These are phyloP conservation scores for Dendrobium chrysotoxum DNA, from an alignment of 106 monocot species.

Conservation along the genomic window DNA sequence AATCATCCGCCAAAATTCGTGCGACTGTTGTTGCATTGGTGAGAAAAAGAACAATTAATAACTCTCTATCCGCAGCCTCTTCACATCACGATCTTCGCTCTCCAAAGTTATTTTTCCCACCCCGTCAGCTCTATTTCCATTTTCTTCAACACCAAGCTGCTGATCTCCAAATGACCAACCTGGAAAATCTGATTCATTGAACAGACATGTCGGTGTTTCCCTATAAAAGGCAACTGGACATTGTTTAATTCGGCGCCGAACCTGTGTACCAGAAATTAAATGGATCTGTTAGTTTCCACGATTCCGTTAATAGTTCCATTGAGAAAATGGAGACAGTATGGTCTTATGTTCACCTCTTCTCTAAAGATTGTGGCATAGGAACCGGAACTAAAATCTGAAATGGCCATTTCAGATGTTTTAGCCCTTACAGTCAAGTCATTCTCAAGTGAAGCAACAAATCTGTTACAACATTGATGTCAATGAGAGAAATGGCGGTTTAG, in stretches of 20 bases:
- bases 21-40: too few relatives aligned
- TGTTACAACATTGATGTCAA: slow-evolving; percentile 13
- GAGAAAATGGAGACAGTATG: neutral
- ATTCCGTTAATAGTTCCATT: neutral
- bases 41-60: too few relatives aligned
- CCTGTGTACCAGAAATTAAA: slow-evolving; percentile 32
- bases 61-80: slow-evolving; percentile 28
- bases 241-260: slow-evolving; percentile 70
- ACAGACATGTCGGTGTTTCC: slow-evolving; percentile 50
- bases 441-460: slow-evolving; percentile 83
- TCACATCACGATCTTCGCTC: slow-evolving; percentile 5
- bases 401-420: slow-evolving; percentile 73
- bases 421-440: slow-evolving; percentile 81
- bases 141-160: neutral
- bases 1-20: too few relatives aligned
- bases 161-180: slow-evolving; percentile 68
- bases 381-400: slow-evolving; percentile 83
- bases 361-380: slow-evolving; percentile 82
- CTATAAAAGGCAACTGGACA: slow-evolving; percentile 86
- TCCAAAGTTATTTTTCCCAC: too few relatives aligned
- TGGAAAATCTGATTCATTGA: slow-evolving; percentile 65
- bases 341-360: slow-evolving; percentile 48
- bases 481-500: neutral
- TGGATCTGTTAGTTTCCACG: neutral
- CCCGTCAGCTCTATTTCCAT: neutral